Evolutionary conservation across 2,329 filamentous ascomycete species (phyloP), one percentile per base, ranked within the genome.

Genomic region (Hypoxylon sp.): DNA sequence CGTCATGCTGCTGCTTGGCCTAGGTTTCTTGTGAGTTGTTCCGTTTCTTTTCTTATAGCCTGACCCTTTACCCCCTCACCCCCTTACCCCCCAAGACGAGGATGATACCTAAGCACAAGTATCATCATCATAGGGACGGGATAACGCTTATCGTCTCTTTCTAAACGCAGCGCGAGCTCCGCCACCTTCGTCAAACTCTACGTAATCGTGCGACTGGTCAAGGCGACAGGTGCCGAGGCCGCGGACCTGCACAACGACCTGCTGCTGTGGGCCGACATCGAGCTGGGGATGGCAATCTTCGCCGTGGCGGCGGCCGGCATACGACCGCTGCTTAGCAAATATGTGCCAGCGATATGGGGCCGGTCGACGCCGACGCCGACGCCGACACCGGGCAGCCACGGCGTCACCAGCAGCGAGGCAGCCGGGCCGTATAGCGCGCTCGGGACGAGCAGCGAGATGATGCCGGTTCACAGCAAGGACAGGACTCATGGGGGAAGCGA

Each of bases 151-250:
- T 11, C 19, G n/a, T 10, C 11, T 6, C 1, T 28, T 13, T 37
- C n/a, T 17, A 2, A 8, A 5, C n/a, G 47, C 49, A 76, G 75
- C 50, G 75, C 75, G 13, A 76, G 74, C 22, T 70, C 71, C 0
- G 74, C 75, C 5, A 76, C 74, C n/a, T 74, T 76, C 15, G 74
- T 71, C 15, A 76, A 76, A 50, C 71, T 76, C 19, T 71, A 75
- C 58, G 70, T 76, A 41, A 72, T 76, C 37, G 65, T 74, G 17
- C 69, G 61, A 26, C 51, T 76, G 4, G 51, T 69, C 10, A 52
- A 64, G 5, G 71, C 72, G 6, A 71, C 46, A 11, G 70, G 65
- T 2, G 52, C 53, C n/a, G 67, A 46, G 15, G 70, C 70, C 7
- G 46, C 71, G 13, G 64, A 57, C 8, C 56, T 75, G 8, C 75